phyloP scores from a whole-genome alignment of 495 filamentous ascomycete species.

The Xylaria longipes region DNA sequence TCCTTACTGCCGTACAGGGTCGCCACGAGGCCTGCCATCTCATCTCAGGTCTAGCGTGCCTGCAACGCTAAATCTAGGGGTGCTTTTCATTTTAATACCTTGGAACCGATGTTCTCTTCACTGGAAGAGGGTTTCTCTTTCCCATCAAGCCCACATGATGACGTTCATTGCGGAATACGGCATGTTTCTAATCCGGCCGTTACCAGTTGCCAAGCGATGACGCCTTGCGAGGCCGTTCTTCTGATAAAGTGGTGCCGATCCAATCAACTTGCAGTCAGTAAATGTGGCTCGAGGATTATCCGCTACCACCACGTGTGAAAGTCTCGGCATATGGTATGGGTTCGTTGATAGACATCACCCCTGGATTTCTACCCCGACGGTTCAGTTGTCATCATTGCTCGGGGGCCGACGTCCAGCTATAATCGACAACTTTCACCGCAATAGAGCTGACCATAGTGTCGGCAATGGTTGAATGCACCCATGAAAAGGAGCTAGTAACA shows the following conservation, averaged over 20 bases:
- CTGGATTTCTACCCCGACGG: not conserved
- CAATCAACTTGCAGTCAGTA: not conserved
- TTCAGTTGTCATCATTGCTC: conserved; percentile 6
- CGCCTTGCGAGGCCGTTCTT: not conserved
- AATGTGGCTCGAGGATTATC: conserved; percentile 17
- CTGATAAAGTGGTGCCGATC: conserved; percentile 8
- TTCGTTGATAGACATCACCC: not conserved
- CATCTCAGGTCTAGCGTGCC: conserved; percentile 3
- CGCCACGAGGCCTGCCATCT: conserved; percentile 24
- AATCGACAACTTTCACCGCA: not conserved
- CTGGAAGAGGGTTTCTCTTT: not conserved
- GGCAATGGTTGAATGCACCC: not conserved
- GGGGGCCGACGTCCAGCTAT: not conserved
- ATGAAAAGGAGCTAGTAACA: conserved; percentile 8
- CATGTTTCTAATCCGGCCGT: not conserved
- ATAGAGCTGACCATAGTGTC: not conserved
- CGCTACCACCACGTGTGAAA: conserved; percentile 23
- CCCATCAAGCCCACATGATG: conserved; percentile 7
- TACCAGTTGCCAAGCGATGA: conserved; percentile 7
- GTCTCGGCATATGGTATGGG: conserved; percentile 17
- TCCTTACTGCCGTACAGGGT: conserved; percentile 11
- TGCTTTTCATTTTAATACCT: not conserved
- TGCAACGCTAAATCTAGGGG: conserved; percentile 16
- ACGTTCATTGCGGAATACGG: conserved; percentile 13
- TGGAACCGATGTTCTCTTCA: not conserved